These are phyloP conservation scores for Coemansia brasiliensis DNA, from an alignment of 192 early-diverging fungal species.

Conservation along the genomic window DNA sequence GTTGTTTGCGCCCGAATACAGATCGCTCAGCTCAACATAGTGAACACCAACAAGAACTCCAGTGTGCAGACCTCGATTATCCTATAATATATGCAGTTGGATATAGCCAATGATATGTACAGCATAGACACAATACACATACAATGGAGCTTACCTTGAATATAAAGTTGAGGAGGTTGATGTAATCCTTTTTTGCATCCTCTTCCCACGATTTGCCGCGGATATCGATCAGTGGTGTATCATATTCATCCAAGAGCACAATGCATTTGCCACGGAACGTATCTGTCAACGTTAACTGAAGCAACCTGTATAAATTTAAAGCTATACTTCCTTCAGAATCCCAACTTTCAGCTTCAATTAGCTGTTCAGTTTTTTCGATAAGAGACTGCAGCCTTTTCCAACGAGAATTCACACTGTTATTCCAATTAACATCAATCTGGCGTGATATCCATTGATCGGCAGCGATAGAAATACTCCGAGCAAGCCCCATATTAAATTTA, in stretches of 20 bases:
- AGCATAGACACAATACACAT: background rate
- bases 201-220: background rate
- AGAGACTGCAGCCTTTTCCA: too few species aligned
- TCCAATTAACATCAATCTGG: too few species aligned
- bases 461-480: background rate
- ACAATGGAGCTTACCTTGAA: constrained; percentile 14
- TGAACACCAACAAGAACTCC: constrained; percentile 17
- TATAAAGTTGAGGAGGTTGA: background rate
- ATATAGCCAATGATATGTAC: background rate
- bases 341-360: too few species aligned
- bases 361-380: too few species aligned
- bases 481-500: background rate
- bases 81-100: too few species aligned
- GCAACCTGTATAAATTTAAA: too few species aligned
- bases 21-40: background rate
- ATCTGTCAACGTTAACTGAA: too few species aligned
- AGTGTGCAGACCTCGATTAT: background rate
- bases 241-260: constrained; percentile 14
- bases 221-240: background rate
- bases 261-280: too few species aligned
- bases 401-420: too few species aligned
- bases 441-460: background rate
- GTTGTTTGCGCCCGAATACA: constrained; percentile 13
- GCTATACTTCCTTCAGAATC: too few species aligned
- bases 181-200: background rate